These are phyloP conservation scores for Posidonia australis DNA, from an alignment of 106 monocot genomes.

Conservation along the genomic window DNA sequence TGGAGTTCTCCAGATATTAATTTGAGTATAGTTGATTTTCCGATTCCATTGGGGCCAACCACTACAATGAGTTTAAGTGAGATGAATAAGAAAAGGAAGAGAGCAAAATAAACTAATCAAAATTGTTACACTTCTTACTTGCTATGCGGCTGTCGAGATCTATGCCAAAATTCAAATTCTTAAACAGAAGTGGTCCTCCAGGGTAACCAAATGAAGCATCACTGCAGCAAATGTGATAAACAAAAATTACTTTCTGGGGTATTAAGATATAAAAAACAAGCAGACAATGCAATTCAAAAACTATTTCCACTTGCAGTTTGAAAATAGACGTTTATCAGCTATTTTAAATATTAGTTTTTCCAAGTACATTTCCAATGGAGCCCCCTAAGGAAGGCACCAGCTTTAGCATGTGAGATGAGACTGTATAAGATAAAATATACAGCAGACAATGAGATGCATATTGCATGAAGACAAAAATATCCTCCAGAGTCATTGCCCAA, in stretches of 20 bases:
- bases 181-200: slow-evolving; percentile 87
- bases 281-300: too few species aligned
- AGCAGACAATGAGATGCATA: too few species aligned
- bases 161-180: slow-evolving; percentile 98
- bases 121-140: slow-evolving; percentile 40
- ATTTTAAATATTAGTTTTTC: too few species aligned
- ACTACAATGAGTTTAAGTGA: slow-evolving; percentile 43
- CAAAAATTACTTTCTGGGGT: neutral
- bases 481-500: too few species aligned
- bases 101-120: neutral
- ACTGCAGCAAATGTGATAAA: slow-evolving; percentile 34
- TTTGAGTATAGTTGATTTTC: slow-evolving; percentile 98
- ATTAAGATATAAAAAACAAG: neutral
- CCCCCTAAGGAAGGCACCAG: too few species aligned
- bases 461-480: too few species aligned
- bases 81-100: slow-evolving; percentile 7
- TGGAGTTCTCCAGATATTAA: slow-evolving; percentile 97
- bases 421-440: too few species aligned
- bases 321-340: too few species aligned
- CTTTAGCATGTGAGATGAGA: too few species aligned
- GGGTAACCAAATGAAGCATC: slow-evolving; percentile 99
- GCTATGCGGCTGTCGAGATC: slow-evolving; percentile 97
- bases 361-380: too few species aligned
- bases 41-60: slow-evolving; percentile 99
- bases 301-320: too few species aligned